These are phyloP conservation scores for Yamadazyma diospyri DNA, from an alignment of 1,139 yeast species.

Conservation along the genomic window DNA sequence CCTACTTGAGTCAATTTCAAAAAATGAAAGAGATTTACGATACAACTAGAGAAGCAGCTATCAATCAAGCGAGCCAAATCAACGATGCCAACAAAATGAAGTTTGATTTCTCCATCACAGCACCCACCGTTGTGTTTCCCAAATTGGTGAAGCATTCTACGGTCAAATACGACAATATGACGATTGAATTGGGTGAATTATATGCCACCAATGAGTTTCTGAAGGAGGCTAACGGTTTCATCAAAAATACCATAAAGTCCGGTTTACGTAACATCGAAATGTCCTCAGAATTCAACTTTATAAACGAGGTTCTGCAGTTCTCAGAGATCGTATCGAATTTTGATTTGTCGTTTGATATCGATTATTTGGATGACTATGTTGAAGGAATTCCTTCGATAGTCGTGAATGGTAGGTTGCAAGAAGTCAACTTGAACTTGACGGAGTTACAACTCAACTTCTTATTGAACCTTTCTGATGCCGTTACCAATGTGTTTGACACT, in stretches of 20 bases:
- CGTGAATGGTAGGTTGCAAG: slow-evolving; percentile 61
- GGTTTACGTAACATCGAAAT: slow-evolving; percentile 74
- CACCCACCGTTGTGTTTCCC: slow-evolving; percentile 86
- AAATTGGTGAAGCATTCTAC: slow-evolving; percentile 42
- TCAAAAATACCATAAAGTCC: slow-evolving; percentile 51
- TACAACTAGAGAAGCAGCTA: slow-evolving; percentile 81
- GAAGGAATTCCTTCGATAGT: slow-evolving; percentile 49
- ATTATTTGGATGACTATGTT: slow-evolving; percentile 44
- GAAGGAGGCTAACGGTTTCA: slow-evolving; percentile 10
- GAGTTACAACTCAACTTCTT: slow-evolving; percentile 72
- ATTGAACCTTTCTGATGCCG: slow-evolving; percentile 50
- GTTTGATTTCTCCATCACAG: slow-evolving; percentile 66
- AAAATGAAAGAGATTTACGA: slow-evolving; percentile 87
- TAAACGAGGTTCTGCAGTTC: slow-evolving; percentile 42
- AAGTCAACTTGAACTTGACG: slow-evolving; percentile 64
- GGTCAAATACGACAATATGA: slow-evolving; percentile 54
- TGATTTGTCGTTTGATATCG: slow-evolving; percentile 61
- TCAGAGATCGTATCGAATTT: slow-evolving; percentile 68
- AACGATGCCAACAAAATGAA: slow-evolving; percentile 62
- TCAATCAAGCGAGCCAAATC: slow-evolving; percentile 59
- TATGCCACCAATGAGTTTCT: slow-evolving; percentile 62
- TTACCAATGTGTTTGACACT: slow-evolving; percentile 51
- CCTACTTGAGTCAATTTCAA: slow-evolving; percentile 70
- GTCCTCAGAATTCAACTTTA: slow-evolving; percentile 55
- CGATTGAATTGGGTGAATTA: slow-evolving; percentile 80